phyloP scores from a whole-genome alignment of 1,139 yeast genomes.

The Blastobotrys arbuscula region DNA sequence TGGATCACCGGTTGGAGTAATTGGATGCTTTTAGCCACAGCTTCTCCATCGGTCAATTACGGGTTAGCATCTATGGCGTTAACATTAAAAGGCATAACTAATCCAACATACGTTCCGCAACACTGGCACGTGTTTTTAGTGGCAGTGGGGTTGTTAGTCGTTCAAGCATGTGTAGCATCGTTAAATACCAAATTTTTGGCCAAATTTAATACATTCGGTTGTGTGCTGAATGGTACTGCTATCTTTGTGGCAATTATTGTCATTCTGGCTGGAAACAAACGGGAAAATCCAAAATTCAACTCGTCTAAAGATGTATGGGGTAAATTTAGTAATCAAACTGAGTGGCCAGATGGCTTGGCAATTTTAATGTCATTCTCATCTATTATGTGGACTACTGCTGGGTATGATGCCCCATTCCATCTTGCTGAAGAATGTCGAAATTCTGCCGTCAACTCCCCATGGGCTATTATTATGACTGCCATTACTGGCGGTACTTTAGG shows the following conservation, averaged over 20 bases:
- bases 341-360: conserved; percentile 61
- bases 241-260: conserved; percentile 51
- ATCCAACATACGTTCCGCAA: background rate
- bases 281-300: conserved; percentile 46
- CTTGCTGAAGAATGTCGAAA: conserved; percentile 66
- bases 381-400: conserved; percentile 72
- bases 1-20: conserved; percentile 5
- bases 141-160: background rate
- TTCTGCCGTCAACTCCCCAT: conserved; percentile 59
- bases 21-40: background rate
- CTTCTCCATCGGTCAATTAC: background rate
- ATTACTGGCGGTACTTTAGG: conserved; percentile 1
- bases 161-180: background rate
- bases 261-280: conserved; percentile 51
- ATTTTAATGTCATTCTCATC: conserved; percentile 58
- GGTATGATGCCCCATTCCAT: conserved; percentile 72
- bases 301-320: conserved; percentile 49
- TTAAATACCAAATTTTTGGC: background rate
- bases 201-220: conserved; percentile 29
- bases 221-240: conserved; percentile 45
- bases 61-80: background rate
- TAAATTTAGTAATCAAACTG: conserved; percentile 52
- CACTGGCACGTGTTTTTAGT: background rate
- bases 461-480: background rate
- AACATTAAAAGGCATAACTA: background rate